These are phyloP conservation scores for Colletotrichum tamarilloi DNA, from an alignment of 2,329 filamentous ascomycete species.

Conservation along the genomic window DNA sequence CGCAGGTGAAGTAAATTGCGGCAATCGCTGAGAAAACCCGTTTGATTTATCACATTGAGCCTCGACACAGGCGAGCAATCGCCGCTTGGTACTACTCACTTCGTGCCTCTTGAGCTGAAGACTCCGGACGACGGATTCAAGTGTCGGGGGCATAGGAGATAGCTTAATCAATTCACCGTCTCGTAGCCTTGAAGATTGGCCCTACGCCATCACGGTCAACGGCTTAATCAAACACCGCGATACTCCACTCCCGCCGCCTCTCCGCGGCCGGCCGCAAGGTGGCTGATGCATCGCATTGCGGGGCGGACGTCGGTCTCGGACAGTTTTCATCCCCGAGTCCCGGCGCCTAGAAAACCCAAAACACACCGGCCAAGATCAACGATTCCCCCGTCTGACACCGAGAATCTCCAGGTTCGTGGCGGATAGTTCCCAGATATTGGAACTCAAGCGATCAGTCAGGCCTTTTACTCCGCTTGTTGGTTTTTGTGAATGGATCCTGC, in stretches of 20 bases:
- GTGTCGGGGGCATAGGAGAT: too few species aligned
- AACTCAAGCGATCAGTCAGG: neutral
- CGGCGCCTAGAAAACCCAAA: neutral
- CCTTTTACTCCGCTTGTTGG: neutral
- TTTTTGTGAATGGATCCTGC: neutral
- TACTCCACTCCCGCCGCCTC: neutral
- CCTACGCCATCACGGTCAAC: neutral
- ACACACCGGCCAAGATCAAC: neutral
- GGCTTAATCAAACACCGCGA: neutral
- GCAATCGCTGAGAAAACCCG: too few species aligned
- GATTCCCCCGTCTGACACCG: neutral
- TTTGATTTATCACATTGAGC: too few species aligned
- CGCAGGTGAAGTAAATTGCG: too few species aligned
- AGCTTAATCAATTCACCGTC: neutral
- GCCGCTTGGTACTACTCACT: too few species aligned
- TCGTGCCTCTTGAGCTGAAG: too few species aligned
- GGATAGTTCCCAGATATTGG: neutral
- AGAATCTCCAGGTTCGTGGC: neutral
- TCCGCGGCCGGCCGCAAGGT: neutral
- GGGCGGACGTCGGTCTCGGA: neutral
- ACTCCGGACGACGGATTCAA: too few species aligned
- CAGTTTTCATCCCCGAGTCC: neutral
- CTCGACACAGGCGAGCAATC: too few species aligned
- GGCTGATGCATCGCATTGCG: neutral
- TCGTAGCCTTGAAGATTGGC: neutral